Conservation (phyloP, 495 filamentous ascomycete genomes). For the Cudoniella acicularis region DNA sequence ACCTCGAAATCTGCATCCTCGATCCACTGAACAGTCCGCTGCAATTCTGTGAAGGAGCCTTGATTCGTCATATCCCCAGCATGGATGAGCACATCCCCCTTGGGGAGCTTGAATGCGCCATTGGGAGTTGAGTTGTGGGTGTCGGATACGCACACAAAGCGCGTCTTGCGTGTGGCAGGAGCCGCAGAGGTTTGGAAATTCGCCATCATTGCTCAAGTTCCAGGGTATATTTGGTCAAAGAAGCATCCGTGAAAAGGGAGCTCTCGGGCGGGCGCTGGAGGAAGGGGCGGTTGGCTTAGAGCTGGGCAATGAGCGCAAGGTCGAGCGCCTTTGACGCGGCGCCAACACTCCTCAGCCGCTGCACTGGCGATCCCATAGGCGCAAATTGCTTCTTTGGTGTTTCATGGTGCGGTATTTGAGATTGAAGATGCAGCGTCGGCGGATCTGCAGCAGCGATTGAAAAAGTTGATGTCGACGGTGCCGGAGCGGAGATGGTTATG, state of each 20-base stretch:
- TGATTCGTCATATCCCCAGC: constrained; percentile 84
- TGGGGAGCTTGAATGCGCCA: constrained; percentile 56
- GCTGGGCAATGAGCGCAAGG: background rate
- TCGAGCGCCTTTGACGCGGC: background rate
- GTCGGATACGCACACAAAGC: constrained; percentile 83
- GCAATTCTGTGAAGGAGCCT: constrained; percentile 68
- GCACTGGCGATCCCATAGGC: background rate
- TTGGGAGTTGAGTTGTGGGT: constrained; percentile 68
- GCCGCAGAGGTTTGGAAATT: constrained; percentile 6
- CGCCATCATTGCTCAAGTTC: background rate
- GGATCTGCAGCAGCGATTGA: no score
- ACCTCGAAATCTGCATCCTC: constrained; percentile 68
- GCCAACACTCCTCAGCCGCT: background rate
- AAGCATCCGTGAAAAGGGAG: background rate
- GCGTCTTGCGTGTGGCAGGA: constrained; percentile 20
- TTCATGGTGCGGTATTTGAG: no score
- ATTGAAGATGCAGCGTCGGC: no score
- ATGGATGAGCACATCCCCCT: constrained; percentile 86
- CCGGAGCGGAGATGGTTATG: no score
- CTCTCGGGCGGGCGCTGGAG: background rate
- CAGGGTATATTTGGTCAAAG: background rate
- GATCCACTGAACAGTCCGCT: constrained; percentile 75
- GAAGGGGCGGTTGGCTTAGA: background rate
- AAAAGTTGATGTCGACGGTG: no score
- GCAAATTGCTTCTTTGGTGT: background rate